phyloP scores from a whole-genome alignment of 768 basidiomycete genomes.

The Pleurotus djamor region DNA sequence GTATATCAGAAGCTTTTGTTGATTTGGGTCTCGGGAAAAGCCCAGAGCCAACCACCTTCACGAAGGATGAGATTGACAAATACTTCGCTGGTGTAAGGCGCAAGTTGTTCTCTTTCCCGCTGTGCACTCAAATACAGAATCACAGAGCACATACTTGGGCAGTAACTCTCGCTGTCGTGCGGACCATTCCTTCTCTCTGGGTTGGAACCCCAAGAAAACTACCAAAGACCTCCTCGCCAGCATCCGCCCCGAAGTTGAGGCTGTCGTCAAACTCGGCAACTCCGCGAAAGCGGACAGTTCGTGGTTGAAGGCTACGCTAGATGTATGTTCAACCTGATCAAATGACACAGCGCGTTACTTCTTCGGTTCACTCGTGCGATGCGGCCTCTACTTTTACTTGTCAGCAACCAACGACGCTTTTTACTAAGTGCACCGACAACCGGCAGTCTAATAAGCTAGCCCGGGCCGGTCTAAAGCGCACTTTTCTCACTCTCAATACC shows the following conservation, averaged over 20 bases:
- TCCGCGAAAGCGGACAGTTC: background rate
- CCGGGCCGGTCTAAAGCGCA: no score
- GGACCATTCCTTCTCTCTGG: slow-evolving; percentile 16
- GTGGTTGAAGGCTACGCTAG: no score
- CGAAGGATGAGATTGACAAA: slow-evolving; percentile 34
- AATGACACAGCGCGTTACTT: background rate
- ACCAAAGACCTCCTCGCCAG: slow-evolving; percentile 15
- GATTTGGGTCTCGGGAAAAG: slow-evolving; percentile 29
- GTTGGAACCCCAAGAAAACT: slow-evolving; percentile 21
- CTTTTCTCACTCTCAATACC: no score
- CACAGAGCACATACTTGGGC: slow-evolving; percentile 15
- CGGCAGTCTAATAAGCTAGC: no score
- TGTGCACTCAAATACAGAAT: background rate
- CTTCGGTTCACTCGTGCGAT: no score
- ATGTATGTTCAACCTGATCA: background rate
- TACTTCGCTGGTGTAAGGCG: slow-evolving; percentile 32
- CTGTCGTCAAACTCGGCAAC: background rate
- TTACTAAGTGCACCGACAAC: no score
- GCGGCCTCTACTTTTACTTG: no score
- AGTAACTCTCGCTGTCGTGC: slow-evolving; percentile 21
- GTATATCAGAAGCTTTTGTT: slow-evolving; percentile 30
- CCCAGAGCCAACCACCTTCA: slow-evolving; percentile 42
- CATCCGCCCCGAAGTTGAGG: slow-evolving; percentile 8
- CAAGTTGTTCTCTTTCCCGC: slow-evolving; percentile 1
- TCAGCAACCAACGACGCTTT: no score